Evolutionary conservation across 768 basidiomycete species (phyloP), one percentile per base, ranked within the genome.

Genomic region (Naematelia aurantialba): DNA sequence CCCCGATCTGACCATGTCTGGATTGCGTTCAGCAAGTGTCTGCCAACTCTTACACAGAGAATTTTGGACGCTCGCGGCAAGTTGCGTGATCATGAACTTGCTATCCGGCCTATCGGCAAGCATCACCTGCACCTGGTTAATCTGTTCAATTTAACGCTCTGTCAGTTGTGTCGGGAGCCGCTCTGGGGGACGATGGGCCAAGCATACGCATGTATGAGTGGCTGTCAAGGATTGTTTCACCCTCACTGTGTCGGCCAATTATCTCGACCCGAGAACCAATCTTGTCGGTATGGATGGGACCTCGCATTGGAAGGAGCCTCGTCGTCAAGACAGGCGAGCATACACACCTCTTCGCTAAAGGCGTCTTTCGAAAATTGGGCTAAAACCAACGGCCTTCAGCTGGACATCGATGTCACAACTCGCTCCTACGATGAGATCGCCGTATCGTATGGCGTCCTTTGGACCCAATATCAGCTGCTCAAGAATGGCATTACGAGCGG

Each of bases 101-200:
- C 62, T 10, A n/a, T 21, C 8, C 22, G 56, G 27, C 63, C 61
- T 49, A 67, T 72, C 29, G 77, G 78, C 13, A 70, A 78, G 29
- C 88, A 90, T 68, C 65, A 69, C 1, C 85, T 91, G 71, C 74
- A 77, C 42, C 67, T 77, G 8, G 82, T 85, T 59, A 89, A 87
- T 66, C 73, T 88, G 45, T 90, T 91, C 77, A 87, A 84, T 24
- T 75, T 90, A 5, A 83, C 83, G n/a, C 80, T 87, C 8, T 92
- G 89, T 70, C 81, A 82, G 60, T 69, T 81, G 3, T 92, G 89
- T 72, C 80, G 76, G 19, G 75, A 81, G 45, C 89, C 89, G 1
- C 79, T 91, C 11, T 91, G 89, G 89, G 89, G 89, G 2, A 80
- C 78, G 49, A 75, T 79, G 13, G 76, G 75, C 31, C 89, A 91